Evolutionary conservation across 306 rosid species (phyloP), one percentile per base, ranked within the genome.

Genomic region (Vachellia collinsii): DNA sequence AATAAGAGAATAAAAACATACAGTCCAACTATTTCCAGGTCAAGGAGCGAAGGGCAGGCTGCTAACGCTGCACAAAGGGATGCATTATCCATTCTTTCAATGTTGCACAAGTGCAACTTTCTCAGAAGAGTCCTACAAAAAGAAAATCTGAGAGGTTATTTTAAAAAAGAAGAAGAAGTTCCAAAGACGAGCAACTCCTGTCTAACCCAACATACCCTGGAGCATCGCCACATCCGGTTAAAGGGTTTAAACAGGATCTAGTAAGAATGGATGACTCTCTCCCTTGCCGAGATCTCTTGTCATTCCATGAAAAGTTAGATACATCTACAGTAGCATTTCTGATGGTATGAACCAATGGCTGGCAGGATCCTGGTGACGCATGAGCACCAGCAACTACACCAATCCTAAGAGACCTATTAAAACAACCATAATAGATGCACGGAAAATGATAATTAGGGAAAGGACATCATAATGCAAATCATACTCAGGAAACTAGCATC

Each of bases 11-110:
- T 29, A 42, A 51, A 20, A 80, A 80, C 98, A 87, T 93, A 95
- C 99, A 95, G 95, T 90, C 98, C 97, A 79, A 95, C 94, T 59
- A 95, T 90, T 92, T 95, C 98, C 85, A 93, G 86, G 88, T 95
- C 99, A 81, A 92, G 92, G 69, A 95, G 98, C 83, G 92, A 87
- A 41, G 93, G 97, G 82, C 99, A 95, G 34, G 93, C 94, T 3
- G 87, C 87, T 77, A 95, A 74, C 78, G 97, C 97, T 47, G 58
- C 90, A 83, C 86, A 84, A 73, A 95, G 99, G 61, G 99, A 95
- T 48, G 89, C 6, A 81, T 73, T 90, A 78, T 95, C 97, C 98
- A 95, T 95, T 83, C 97, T 87, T 83, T 92, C 99, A 82, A 95
- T 88, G 75, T 93, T 95, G 86, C 92, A 91, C 84, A 95, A 91